Evolutionary conservation across 805 yeast species (phyloP), one percentile per base, ranked within the genome.

Genomic region (Candida morakotiae): DNA sequence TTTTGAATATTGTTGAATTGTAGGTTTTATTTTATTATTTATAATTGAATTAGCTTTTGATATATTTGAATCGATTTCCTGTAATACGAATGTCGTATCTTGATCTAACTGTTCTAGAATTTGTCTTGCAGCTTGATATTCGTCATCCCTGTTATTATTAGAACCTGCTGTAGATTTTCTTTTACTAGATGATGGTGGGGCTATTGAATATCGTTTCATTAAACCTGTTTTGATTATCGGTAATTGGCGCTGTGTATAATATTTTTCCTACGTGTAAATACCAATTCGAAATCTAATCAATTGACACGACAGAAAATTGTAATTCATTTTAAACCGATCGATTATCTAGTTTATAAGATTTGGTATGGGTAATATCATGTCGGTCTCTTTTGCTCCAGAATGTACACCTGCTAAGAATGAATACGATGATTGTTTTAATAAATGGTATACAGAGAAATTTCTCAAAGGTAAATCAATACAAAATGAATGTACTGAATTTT

Each of bases 311-410:
- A 19, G 32, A 18, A 24, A 24, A 24, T 6, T 24, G n/a, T 11
- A 11, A 24, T 5, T 20, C 21, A 8, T 8, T 5, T 5, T 6
- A 20, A 24, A 9, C 9, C n/a, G n/a, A n/a, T n/a, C 11, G 26
- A n/a, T 23, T 23, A n/a, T 23, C n/a, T n/a, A 11, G 26, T 23
- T n/a, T 7, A 7, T 21, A 15, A 32, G 21, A 5, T 16, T 14
- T 16, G 34, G 35, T 31, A 68, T 68, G 73, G 73, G 73, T 37
- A 67, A 64, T 45, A 56, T 53, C 36, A 67, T 68, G 72, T 67
- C 95, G 5, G 67, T 58, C 9, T 87, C 96, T 43, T 85, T 93
- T 70, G 98, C 98, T 25, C 96, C 97, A 18, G 98, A 93, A 64
- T 93, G 98, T 62, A 87, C 95, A 16, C 84, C 79, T 24, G 75